Percentiles rank a stretch among this genome's conserved stretches.
Conservation (phyloP, 805 yeast genomes). For the Debaryomyces maramus region DNA sequence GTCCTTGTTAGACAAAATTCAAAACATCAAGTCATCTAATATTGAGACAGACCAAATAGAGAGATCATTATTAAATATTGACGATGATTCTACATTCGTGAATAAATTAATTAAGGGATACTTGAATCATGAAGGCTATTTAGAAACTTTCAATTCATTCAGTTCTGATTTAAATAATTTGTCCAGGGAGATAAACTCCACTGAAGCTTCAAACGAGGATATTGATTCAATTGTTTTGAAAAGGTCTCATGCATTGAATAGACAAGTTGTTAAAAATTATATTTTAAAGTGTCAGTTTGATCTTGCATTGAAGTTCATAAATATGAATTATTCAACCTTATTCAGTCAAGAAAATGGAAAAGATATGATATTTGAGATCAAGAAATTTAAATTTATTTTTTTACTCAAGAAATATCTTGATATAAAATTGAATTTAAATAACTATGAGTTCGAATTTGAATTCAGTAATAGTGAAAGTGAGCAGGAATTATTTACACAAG, state of each 20-base stretch:
- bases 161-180: constrained; percentile 29
- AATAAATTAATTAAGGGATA: constrained; percentile 39
- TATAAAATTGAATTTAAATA: constrained; percentile 11
- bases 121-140: constrained; percentile 39
- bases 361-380: constrained; percentile 25
- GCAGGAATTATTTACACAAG: constrained; percentile 17
- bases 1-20: constrained; percentile 20
- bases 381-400: constrained; percentile 22
- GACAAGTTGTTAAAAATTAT: constrained; percentile 24
- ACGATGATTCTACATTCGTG: constrained; percentile 27
- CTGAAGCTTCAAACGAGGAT: constrained; percentile 9
- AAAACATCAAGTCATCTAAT: constrained; percentile 5
- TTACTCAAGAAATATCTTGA: constrained; percentile 23
- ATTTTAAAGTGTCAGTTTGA: constrained; percentile 26
- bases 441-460: constrained; percentile 4
- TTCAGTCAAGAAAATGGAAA: constrained; percentile 14
- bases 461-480: constrained; percentile 13
- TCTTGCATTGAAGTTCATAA: constrained; percentile 19
- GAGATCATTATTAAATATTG: constrained; percentile 20
- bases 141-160: constrained; percentile 35
- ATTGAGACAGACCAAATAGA: constrained; percentile 15
- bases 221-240: constrained; percentile 9
- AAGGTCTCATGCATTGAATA: constrained; percentile 23
- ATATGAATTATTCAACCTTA: constrained; percentile 16
- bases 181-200: constrained; percentile 11